Base-by-base conservation (phyloP, 1,284 basidiomycete genomes). In the Veloboletus limbatus region DNA sequence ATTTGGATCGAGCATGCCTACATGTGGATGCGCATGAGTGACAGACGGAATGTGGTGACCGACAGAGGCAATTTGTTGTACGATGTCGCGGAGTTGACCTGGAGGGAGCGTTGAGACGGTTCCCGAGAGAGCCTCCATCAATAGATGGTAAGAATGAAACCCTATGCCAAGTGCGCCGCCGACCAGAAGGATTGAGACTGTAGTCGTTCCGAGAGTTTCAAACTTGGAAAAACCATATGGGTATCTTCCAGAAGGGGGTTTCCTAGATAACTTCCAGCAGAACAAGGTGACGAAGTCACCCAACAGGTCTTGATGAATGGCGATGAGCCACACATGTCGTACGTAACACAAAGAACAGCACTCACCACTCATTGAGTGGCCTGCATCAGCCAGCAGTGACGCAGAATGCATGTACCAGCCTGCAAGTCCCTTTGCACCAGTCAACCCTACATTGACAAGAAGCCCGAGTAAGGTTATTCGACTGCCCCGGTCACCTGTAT, bases 231-330 rank as follows among this genome's bases (percentile, higher is more conserved):
- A 94, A 41, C 90, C 92, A 51, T 89, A 88, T 0, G 92, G 93
- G 63, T 93, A 96, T 50, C 69, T 74, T 54, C 76, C 77, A 6
- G 85, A 87, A 3, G 93, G 87, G 16, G 85, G 79, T 60, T 79
- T 82, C 45, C 92, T 80, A 2, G 91, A 93, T 49, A 97, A 78
- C 45, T 83, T 82, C 91, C 94, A 97, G 60, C 88, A 92, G 56
- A 91, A 87, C 16, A 99, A 77, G 2, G 93, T 95, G 38, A 98
- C 92, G 54, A 98, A 82, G 71, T 99, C 97, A 6, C 89, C 90
- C 45, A 95, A 69, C 20, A 95, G 75, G 69, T 96, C 88, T 78
- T 36, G 17, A 31, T 20, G 37, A 20, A 26, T n/a, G n/a, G n/a
- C 6, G 20, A 34, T 53, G 32, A 58, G 49, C n/a, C 21, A 48